Percentiles rank a stretch among this genome's conserved stretches.
Evolutionary conservation across 2,329 filamentous ascomycete genomes (phyloP).

Genomic region (Polychaeton citri): DNA sequence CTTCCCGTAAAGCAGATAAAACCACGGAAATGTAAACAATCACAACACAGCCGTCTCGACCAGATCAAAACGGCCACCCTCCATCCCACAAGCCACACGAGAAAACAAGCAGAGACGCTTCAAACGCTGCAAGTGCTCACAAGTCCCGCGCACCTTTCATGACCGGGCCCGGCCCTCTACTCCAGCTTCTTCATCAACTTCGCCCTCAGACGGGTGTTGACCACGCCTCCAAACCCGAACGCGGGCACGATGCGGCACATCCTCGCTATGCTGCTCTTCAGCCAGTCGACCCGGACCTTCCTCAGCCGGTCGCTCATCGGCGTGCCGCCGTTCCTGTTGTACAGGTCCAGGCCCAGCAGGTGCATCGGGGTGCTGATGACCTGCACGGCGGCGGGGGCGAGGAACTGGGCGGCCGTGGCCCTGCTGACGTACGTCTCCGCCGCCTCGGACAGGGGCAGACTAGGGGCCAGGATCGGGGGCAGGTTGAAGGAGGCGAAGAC

Average conservation of each 20-base stretch:
- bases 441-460: conserved; percentile 35
- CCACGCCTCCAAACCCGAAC: conserved; percentile 77
- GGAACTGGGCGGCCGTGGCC: conserved; percentile 55
- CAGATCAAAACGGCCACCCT: too few relatives aligned
- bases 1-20: too few relatives aligned
- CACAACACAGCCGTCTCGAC: too few relatives aligned
- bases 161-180: too few relatives aligned
- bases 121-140: too few relatives aligned
- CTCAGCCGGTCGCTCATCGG: conserved; percentile 48
- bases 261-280: conserved; percentile 57
- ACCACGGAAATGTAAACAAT: too few relatives aligned
- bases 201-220: conserved; percentile 60
- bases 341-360: conserved; percentile 71
- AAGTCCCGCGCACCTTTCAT: too few relatives aligned
- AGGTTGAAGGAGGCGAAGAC: conserved; percentile 90
- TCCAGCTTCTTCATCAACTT: conserved; percentile 52
- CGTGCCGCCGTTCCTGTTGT: conserved; percentile 50
- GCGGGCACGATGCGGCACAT: conserved; percentile 79
- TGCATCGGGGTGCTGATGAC: conserved; percentile 72
- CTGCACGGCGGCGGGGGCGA: conserved; percentile 67
- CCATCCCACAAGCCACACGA: too few relatives aligned
- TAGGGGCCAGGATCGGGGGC: conserved; percentile 62
- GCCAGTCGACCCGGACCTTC: conserved; percentile 63
- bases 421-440: conserved; percentile 39
- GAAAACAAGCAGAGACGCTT: too few relatives aligned